Base-by-base conservation (phyloP, 2,329 filamentous ascomycete species). In the Fusarium miscanthi region DNA sequence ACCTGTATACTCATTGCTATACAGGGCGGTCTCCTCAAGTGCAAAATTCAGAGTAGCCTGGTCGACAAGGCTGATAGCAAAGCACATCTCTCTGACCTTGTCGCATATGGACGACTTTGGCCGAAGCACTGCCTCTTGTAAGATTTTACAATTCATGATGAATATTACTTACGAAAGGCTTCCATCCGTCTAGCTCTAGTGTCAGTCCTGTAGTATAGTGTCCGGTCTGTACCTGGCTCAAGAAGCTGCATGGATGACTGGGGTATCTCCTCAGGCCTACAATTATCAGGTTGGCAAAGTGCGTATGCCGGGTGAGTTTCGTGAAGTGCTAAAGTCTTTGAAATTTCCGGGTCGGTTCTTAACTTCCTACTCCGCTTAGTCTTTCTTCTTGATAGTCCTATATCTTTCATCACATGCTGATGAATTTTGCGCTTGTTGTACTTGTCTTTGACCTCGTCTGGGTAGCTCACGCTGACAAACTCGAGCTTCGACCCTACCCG, bases 81-180 rank as follows among this genome's bases (percentile, higher is more conserved):
- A 62, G n/a, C 59, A 62, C 21, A 59, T 40, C 33, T 62, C 41
- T 35, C 52, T 46, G 14, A 59, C 59, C 33, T 35, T 59, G 33
- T 59, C 52, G n/a, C 59, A 59, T 17, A 62, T 27, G 17, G 52
- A 62, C 31, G 59, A 62, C 11, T 46, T 59, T 59, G 59, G 41
- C 6, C 52, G 52, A 45, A 62, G 59, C 21, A 62, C 59, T 59
- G 35, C 5, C 19, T 27, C 9, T 27, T 46, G 25, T 62, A 16
- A 59, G 59, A 40, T 25, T 21, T 40, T 8, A n/a, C 27, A 35
- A 13, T 62, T 23, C 7, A 38, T 8, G 12, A 33, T 13, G 11
- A 21, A 30, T 38, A 9, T 17, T 12, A 59, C 59, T 59, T 27
- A 59, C 59, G 23, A 30, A 59, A 62, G 10, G 35, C 41, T n/a